phyloP scores from a whole-genome alignment of 2,329 filamentous ascomycete genomes.

The Trichophaea hybrida region DNA sequence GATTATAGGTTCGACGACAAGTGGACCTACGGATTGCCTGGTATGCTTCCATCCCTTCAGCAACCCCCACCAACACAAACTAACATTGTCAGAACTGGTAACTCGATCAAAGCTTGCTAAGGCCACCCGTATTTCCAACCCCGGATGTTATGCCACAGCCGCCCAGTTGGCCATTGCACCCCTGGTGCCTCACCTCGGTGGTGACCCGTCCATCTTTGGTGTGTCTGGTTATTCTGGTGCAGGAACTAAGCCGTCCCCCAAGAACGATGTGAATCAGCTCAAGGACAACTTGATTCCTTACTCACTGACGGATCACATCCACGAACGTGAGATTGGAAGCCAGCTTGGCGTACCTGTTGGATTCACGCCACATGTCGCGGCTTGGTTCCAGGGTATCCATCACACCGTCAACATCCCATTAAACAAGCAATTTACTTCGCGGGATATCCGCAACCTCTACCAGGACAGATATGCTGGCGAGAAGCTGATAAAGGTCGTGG shows the following conservation, averaged over 20 bases:
- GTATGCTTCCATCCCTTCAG: conserved; percentile 3
- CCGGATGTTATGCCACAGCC: conserved; percentile 88
- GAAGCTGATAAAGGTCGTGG: conserved; percentile 82
- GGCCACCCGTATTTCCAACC: conserved; percentile 74
- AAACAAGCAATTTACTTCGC: conserved; percentile 69
- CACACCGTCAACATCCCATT: conserved; percentile 85
- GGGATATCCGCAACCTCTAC: conserved; percentile 86
- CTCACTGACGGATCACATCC: conserved; percentile 82
- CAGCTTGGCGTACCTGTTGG: conserved; percentile 62
- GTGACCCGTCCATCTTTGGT: conserved; percentile 71
- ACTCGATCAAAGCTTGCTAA: conserved; percentile 61
- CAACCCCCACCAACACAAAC: background rate
- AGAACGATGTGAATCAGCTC: conserved; percentile 77
- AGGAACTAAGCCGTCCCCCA: conserved; percentile 82
- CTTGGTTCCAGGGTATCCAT: conserved; percentile 92
- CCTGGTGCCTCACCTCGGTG: conserved; percentile 61
- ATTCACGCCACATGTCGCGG: conserved; percentile 89
- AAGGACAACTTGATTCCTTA: conserved; percentile 83
- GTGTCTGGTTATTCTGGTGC: conserved; percentile 90
- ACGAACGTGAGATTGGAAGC: conserved; percentile 74
- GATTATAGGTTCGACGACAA: conserved; percentile 79
- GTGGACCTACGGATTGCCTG: conserved; percentile 79
- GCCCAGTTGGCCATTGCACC: conserved; percentile 82
- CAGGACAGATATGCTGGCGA: conserved; percentile 93
- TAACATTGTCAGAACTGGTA: conserved; percentile 46